These are phyloP conservation scores for Vaccinium darrowii DNA, from an alignment of 148 eudicot species.

Conservation along the genomic window DNA sequence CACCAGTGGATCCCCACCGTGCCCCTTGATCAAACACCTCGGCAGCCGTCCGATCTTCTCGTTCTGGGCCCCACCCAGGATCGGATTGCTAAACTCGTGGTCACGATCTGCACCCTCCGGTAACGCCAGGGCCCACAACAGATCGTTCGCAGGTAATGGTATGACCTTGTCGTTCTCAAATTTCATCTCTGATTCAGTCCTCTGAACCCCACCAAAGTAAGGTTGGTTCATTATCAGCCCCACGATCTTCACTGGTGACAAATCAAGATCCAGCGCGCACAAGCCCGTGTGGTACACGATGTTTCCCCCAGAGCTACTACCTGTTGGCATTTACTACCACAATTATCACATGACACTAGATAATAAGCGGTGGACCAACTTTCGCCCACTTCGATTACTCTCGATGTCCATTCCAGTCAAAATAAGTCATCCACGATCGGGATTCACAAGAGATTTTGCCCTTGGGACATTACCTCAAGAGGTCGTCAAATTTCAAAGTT, in stretches of 20 bases:
- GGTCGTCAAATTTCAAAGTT: too few species aligned
- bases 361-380: too few species aligned
- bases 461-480: too few species aligned
- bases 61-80: constrained; percentile 8
- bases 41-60: constrained; percentile 69
- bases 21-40: constrained; percentile 55
- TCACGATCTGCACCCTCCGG: constrained; percentile 58
- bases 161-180: constrained; percentile 36
- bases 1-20: constrained; percentile 66
- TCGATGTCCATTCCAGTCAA: too few species aligned
- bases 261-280: constrained; percentile 50
- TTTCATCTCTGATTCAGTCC: constrained; percentile 52
- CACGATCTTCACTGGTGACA: constrained; percentile 58
- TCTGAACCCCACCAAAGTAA: constrained; percentile 57
- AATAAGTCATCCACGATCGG: too few species aligned
- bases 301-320: constrained; percentile 68
- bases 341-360: not conserved
- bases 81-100: constrained; percentile 63
- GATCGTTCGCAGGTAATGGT: constrained; percentile 43
- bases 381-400: too few species aligned
- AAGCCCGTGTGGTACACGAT: constrained; percentile 58
- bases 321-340: not conserved
- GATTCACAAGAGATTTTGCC: too few species aligned
- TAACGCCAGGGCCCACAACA: constrained; percentile 73
- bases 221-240: constrained; percentile 87